These are phyloP conservation scores for Terana coerulea DNA, from an alignment of 768 basidiomycete genomes.

Conservation along the genomic window DNA sequence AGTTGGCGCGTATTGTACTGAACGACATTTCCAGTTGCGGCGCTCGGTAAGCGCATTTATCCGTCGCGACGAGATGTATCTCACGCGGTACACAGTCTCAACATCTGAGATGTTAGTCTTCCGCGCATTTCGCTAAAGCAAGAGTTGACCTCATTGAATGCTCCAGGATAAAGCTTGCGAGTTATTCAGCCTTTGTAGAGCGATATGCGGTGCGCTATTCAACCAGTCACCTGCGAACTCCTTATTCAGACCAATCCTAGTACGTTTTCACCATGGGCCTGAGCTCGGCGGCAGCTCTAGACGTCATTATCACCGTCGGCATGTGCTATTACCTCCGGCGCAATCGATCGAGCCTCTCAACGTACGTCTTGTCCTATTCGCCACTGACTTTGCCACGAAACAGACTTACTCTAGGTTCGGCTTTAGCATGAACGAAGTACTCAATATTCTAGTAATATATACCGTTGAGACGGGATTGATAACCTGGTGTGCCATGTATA, in stretches of 20 bases:
- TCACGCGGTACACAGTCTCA: constrained; percentile 4
- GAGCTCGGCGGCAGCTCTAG: constrained; percentile 12
- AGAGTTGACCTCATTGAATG: background rate
- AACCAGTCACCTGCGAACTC: background rate
- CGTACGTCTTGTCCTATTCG: constrained; percentile 2
- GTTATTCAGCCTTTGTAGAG: constrained; percentile 10
- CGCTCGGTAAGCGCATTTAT: constrained; percentile 1
- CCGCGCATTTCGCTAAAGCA: too few species aligned
- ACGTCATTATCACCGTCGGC: constrained; percentile 12
- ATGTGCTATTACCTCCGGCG: constrained; percentile 4
- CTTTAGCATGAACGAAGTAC: constrained; percentile 21
- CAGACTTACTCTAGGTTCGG: background rate
- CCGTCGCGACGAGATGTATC: background rate
- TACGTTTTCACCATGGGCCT: constrained; percentile 19
- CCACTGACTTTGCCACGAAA: background rate
- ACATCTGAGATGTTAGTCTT: constrained; percentile 13
- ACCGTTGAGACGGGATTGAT: constrained; percentile 23
- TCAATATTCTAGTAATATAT: constrained; percentile 21
- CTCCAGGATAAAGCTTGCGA: constrained; percentile 13
- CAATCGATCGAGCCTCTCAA: constrained; percentile 12
- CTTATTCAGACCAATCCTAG: background rate
- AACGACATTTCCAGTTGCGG: background rate
- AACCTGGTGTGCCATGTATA: constrained; percentile 17
- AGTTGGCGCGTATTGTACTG: background rate
- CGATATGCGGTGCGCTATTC: constrained; percentile 9